A percentile compares a stretch with the other conserved stretches of the same genome.
Conservation (phyloP, 306 rosid species). For the Pyrus communis region DNA sequence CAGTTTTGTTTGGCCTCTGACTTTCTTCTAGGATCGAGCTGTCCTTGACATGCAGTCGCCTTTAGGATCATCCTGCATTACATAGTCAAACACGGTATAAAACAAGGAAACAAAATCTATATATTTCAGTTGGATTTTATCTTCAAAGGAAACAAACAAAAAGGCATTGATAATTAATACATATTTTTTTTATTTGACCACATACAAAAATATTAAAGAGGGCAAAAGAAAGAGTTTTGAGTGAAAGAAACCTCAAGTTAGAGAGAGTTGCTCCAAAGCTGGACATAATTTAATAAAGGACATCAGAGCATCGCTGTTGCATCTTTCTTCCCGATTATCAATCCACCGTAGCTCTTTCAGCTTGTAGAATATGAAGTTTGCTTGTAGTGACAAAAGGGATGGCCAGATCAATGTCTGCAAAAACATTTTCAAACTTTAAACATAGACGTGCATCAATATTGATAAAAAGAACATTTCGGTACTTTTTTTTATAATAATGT, state of each 20-base stretch:
- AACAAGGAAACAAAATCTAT: background rate
- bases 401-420: slow-evolving; percentile 70
- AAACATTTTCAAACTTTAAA: background rate
- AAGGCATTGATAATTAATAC: background rate
- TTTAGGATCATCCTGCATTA: slow-evolving; percentile 42
- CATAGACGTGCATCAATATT: background rate
- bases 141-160: background rate
- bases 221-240: background rate
- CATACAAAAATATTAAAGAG: background rate
- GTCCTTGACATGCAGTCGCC: slow-evolving; percentile 20
- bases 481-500: too few relatives aligned
- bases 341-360: slow-evolving; percentile 73
- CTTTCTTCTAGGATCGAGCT: slow-evolving; percentile 19
- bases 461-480: background rate
- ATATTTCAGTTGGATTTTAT: background rate
- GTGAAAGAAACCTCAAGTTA: slow-evolving; percentile 30
- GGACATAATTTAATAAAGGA: slow-evolving; percentile 60
- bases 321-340: slow-evolving; percentile 29
- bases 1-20: slow-evolving; percentile 13
- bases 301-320: slow-evolving; percentile 33
- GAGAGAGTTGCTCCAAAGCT: slow-evolving; percentile 44
- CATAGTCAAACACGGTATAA: background rate
- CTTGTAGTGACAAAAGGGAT: slow-evolving; percentile 33
- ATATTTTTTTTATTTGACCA: background rate
- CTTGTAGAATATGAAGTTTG: slow-evolving; percentile 54